A percentile compares a stretch with the other conserved stretches of the same genome.
Conservation (phyloP, 257 asterid species). For the Nicotiana tabacum region DNA sequence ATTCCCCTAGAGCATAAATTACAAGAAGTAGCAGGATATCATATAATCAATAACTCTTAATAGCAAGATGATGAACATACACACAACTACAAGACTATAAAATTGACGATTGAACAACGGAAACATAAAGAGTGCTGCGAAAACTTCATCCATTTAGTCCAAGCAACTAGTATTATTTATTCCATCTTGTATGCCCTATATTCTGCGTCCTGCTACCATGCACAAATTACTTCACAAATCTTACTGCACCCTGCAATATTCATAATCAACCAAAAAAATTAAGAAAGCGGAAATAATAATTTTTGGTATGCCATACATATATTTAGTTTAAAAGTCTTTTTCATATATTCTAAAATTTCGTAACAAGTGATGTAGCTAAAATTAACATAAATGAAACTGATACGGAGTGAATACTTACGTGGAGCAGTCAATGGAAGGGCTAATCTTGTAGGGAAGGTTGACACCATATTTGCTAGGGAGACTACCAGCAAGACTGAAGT, state of each 20-base stretch:
- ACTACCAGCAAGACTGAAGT: slow-evolving; percentile 11
- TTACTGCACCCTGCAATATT: not conserved
- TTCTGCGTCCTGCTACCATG: not conserved
- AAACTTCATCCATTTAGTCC: not conserved
- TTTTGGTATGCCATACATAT: too few relatives aligned
- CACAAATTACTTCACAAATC: not conserved
- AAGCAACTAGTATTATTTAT: not conserved
- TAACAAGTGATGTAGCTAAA: too few relatives aligned
- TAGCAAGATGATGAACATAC: too few relatives aligned
- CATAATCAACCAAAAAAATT: not conserved
- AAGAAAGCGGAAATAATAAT: not conserved
- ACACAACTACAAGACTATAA: not conserved
- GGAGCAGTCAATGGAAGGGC: slow-evolving; percentile 38
- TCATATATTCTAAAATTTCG: too few relatives aligned
- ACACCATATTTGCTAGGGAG: slow-evolving; percentile 33
- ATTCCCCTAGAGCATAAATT: not conserved
- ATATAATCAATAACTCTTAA: not conserved
- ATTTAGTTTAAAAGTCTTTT: too few relatives aligned
- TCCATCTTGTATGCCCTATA: too few relatives aligned
- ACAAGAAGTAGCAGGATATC: not conserved
- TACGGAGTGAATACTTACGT: slow-evolving; percentile 20
- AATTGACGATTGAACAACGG: not conserved
- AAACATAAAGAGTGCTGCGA: not conserved
- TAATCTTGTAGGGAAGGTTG: slow-evolving; percentile 35
- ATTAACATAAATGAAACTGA: too few relatives aligned